A percentile compares a stretch with the other conserved stretches of the same genome.
phyloP scores from a whole-genome alignment of 1,284 basidiomycete genomes.

The Ceratobasidium sp. region DNA sequence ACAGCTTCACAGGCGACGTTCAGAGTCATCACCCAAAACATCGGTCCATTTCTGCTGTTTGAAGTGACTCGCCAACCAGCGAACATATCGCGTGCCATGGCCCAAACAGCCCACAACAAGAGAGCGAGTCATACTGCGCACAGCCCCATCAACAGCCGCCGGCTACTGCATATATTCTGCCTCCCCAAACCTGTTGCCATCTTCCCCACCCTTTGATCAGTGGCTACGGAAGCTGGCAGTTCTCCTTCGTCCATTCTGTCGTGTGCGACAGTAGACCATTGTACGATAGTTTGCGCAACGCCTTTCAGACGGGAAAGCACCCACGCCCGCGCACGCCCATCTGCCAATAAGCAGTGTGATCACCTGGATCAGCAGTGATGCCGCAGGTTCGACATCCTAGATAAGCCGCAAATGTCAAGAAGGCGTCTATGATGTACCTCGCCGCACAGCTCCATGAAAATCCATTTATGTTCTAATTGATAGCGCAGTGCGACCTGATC shows the following conservation, averaged over 20 bases:
- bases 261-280: not conserved
- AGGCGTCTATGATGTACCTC: conserved; percentile 3
- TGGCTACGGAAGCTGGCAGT: not conserved
- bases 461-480: not conserved
- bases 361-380: too few species aligned
- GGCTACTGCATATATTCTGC: conserved; percentile 26
- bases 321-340: not conserved
- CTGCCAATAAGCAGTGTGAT: not conserved
- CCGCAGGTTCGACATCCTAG: too few species aligned
- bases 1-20: conserved; percentile 5
- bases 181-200: not conserved
- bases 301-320: not conserved
- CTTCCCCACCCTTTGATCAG: not conserved
- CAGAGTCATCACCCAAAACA: conserved; percentile 23
- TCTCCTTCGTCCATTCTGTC: not conserved
- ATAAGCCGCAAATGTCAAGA: not conserved
- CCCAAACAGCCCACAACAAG: conserved; percentile 22
- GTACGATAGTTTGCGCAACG: conserved; percentile 3
- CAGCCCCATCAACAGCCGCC: conserved; percentile 6
- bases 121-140: conserved; percentile 19
- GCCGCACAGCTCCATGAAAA: conserved; percentile 7
- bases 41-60: not conserved
- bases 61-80: conserved; percentile 11
- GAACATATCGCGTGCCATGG: conserved; percentile 21
- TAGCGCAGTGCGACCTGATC: not conserved